Percentiles rank a stretch among this genome's conserved stretches.
Evolutionary conservation across 75 land plant species (phyloP).

Genomic region (Cupressus sempervirens): DNA sequence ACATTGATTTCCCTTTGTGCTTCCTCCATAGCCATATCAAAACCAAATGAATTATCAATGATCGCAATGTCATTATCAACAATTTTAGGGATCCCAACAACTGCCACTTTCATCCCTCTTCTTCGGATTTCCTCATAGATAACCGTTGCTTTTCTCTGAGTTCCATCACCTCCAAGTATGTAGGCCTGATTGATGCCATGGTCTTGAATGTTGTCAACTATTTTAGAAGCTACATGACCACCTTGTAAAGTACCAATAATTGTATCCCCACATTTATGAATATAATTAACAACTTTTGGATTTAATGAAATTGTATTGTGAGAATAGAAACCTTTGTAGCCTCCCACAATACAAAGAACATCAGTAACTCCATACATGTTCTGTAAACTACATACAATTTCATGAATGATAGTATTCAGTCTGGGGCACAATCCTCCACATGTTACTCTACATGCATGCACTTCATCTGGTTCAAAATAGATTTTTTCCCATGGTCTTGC

Average conservation of each 20-base stretch:
- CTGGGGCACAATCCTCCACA: constrained; percentile 41
- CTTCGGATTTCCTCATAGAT: constrained; percentile 47
- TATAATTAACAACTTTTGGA: constrained; percentile 50
- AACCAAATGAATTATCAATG: constrained; percentile 90
- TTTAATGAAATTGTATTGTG: constrained; percentile 42
- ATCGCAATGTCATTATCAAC: constrained; percentile 67
- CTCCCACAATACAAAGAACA: constrained; percentile 34
- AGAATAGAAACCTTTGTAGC: constrained; percentile 56
- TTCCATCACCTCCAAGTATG: constrained; percentile 61
- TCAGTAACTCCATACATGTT: constrained; percentile 23
- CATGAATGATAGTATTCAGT: constrained; percentile 37
- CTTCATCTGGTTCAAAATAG: constrained; percentile 28
- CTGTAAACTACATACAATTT: constrained; percentile 29
- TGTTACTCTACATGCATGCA: constrained; percentile 27
- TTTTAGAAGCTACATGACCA: constrained; percentile 48
- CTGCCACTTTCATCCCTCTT: constrained; percentile 53
- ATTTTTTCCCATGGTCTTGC: constrained; percentile 82
- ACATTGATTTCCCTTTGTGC: constrained; percentile 92
- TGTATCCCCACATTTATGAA: constrained; percentile 70
- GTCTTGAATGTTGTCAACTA: constrained; percentile 59
- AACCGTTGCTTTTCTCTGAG: constrained; percentile 43
- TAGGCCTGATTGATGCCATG: constrained; percentile 65
- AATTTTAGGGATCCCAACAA: constrained; percentile 55
- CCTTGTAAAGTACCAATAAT: constrained; percentile 58
- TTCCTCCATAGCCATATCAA: constrained; percentile 92